These are phyloP conservation scores for Rhodotorula taiwanensis DNA, from an alignment of 768 basidiomycete species.

Conservation along the genomic window DNA sequence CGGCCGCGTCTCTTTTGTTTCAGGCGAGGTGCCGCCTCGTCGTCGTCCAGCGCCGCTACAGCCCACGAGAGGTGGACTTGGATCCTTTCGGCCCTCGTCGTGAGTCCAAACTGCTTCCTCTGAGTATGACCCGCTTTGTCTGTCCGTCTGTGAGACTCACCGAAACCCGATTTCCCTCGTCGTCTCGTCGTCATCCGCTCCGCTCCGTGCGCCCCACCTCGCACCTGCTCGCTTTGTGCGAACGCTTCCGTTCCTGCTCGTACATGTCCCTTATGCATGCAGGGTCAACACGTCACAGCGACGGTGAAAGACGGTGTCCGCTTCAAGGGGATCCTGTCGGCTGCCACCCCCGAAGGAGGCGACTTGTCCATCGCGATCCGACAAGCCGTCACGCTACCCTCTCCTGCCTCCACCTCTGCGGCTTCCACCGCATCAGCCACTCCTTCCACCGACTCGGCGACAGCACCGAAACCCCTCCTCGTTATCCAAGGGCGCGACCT, in stretches of 20 bases:
- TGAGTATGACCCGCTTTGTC: too few relatives aligned
- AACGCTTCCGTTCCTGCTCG: too few relatives aligned
- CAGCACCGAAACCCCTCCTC: slow-evolving; percentile 27
- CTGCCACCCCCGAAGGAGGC: slow-evolving; percentile 25
- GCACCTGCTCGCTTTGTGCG: too few relatives aligned
- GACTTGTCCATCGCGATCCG: slow-evolving; percentile 38
- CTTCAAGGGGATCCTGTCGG: slow-evolving; percentile 37
- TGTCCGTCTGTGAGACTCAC: too few relatives aligned
- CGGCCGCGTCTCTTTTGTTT: too few relatives aligned
- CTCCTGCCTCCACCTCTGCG: slow-evolving; percentile 2
- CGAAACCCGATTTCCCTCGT: too few relatives aligned
- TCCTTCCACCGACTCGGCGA: too few relatives aligned
- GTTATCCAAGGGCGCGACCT: slow-evolving; percentile 37
- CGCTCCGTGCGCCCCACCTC: too few relatives aligned
- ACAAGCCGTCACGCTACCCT: slow-evolving; percentile 25
- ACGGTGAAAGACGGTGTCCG: slow-evolving; percentile 23
- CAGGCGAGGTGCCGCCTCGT: too few relatives aligned
- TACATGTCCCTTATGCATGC: background rate
- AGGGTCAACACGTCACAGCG: slow-evolving; percentile 37
- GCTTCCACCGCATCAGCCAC: background rate
- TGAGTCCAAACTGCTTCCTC: slow-evolving; percentile 5
- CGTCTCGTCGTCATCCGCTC: too few relatives aligned
- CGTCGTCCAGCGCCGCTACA: too few relatives aligned
- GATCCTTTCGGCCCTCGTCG: slow-evolving; percentile 22
- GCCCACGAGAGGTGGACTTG: slow-evolving; percentile 18